Evolutionary conservation across 2,329 filamentous ascomycete species (phyloP), one percentile per base, ranked within the genome.

Genomic region (Ascochyta fabae): DNA sequence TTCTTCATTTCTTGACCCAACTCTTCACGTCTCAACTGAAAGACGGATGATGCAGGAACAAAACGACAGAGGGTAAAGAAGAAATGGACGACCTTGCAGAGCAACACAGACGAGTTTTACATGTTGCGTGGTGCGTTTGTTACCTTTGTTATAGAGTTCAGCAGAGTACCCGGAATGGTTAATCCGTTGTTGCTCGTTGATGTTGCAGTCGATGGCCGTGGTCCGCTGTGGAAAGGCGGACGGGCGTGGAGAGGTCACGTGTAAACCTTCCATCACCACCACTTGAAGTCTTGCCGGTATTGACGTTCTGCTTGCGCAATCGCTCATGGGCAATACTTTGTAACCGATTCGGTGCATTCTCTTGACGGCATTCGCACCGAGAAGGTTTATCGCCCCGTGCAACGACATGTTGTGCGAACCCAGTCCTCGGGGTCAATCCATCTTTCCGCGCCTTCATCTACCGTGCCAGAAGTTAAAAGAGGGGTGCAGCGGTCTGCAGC

Each of bases 401-500:
- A 39, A 34, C 33, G 34, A 16, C 10, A 8, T 1, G 9, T 10
- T 39, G 26, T 15, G 41, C 13, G 23, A 46, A 16, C 9, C 19
- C 8, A 15, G 3, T 8, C 1, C n/a, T 36, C 42, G 24, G 16
- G 36, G 36, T 34, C 19, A 39, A n/a, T 19, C 16, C 48, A 23
- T 10, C n/a, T 33, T 16, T n/a, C 36, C 7, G 29, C 34, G 39
- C 31, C 23, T 27, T 39, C 39, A 29, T 53, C 49, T 33, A 47
- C 50, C 36, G 44, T 49, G 13, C 23, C 23, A 41, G 12, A 12
- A 34, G 26, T 16, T 22, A 15, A 15, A 39, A 31, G 41, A 38
- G 46, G 41, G 27, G 35, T 39, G 40, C 52, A 35, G 35, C 12
- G 15, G 24, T 47, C 42, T 50, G 56, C 53, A 56, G 53, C 53